Conservation (phyloP, 495 filamentous ascomycete genomes). For the Aspergillus homomorphus region DNA sequence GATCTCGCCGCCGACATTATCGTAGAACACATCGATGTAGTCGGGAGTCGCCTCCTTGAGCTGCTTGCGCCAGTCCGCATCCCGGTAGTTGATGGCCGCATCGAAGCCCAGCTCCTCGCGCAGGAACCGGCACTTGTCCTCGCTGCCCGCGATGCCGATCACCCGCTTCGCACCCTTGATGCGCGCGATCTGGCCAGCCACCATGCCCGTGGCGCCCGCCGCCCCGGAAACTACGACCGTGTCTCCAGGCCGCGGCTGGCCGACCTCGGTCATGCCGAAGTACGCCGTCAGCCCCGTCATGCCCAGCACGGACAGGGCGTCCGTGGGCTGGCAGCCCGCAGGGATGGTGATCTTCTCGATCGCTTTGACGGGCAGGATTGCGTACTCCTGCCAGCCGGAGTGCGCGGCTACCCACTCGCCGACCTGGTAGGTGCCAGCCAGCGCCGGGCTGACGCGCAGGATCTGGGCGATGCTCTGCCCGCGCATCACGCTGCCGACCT, state of each 20-base stretch:
- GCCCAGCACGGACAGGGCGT: slow-evolving; percentile 57
- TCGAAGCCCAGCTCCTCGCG: slow-evolving; percentile 49
- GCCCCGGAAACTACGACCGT: slow-evolving; percentile 67
- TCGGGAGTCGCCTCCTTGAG: slow-evolving; percentile 45
- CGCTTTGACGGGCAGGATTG: slow-evolving; percentile 46
- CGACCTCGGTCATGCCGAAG: slow-evolving; percentile 61
- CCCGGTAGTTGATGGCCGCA: slow-evolving; percentile 55
- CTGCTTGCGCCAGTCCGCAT: slow-evolving; percentile 49
- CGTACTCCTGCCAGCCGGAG: slow-evolving; percentile 63
- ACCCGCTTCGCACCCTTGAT: slow-evolving; percentile 55
- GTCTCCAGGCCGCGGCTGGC: slow-evolving; percentile 53
- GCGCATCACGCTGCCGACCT: slow-evolving; percentile 66
- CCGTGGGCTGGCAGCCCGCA: slow-evolving; percentile 47
- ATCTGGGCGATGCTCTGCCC: slow-evolving; percentile 56
- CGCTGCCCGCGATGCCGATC: slow-evolving; percentile 49
- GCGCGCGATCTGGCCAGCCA: slow-evolving; percentile 68
- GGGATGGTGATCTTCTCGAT: slow-evolving; percentile 46
- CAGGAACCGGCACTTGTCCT: slow-evolving; percentile 50
- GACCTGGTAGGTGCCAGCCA: slow-evolving; percentile 38
- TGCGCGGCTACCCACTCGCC: slow-evolving; percentile 52
- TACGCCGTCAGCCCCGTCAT: slow-evolving; percentile 65
- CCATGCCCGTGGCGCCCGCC: slow-evolving; percentile 66
- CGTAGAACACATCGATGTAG: slow-evolving; percentile 57
- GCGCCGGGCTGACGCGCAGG: slow-evolving; percentile 38
- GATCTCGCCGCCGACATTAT: slow-evolving; percentile 55